Evolutionary conservation across 1,139 yeast species (phyloP).

Genomic region (Kodamaea suecica): DNA sequence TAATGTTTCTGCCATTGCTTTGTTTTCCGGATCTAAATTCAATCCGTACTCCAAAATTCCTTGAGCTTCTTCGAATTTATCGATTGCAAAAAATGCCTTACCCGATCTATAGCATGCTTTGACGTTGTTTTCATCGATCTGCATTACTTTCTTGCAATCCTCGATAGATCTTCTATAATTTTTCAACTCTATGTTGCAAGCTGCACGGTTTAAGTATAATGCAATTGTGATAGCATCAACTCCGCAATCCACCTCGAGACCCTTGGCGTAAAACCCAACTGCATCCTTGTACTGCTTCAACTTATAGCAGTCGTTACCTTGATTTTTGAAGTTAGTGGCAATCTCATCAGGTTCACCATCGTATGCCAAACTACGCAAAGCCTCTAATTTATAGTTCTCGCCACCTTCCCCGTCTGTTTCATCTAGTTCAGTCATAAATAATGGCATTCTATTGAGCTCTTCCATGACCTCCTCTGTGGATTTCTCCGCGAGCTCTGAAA

Average conservation of each 20-base stretch:
- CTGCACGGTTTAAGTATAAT: slow-evolving; percentile 79
- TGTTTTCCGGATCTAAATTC: slow-evolving; percentile 54
- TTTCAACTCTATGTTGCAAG: slow-evolving; percentile 80
- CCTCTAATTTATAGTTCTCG: slow-evolving; percentile 74
- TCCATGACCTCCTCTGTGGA: slow-evolving; percentile 72
- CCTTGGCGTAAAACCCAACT: slow-evolving; percentile 73
- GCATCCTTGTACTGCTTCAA: slow-evolving; percentile 73
- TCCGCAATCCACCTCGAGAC: slow-evolving; percentile 65
- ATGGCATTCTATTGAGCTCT: slow-evolving; percentile 82
- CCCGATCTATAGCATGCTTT: slow-evolving; percentile 89
- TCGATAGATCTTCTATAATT: slow-evolving; percentile 85
- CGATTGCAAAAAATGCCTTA: slow-evolving; percentile 70
- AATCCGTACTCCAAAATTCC: slow-evolving; percentile 66
- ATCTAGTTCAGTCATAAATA: slow-evolving; percentile 88
- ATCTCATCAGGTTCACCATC: slow-evolving; percentile 95
- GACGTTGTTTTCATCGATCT: slow-evolving; percentile 61
- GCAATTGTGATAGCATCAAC: slow-evolving; percentile 54
- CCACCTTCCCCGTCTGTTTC: slow-evolving; percentile 77
- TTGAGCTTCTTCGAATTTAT: slow-evolving; percentile 67
- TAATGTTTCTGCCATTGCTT: slow-evolving; percentile 46
- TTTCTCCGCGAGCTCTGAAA: slow-evolving; percentile 62
- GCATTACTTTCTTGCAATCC: slow-evolving; percentile 75
- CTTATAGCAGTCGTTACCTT: slow-evolving; percentile 86
- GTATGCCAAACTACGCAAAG: slow-evolving; percentile 84
- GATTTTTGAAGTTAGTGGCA: slow-evolving; percentile 84